Conservation (phyloP, 2,329 filamentous ascomycete species). For the Colletotrichum cuscutae region DNA sequence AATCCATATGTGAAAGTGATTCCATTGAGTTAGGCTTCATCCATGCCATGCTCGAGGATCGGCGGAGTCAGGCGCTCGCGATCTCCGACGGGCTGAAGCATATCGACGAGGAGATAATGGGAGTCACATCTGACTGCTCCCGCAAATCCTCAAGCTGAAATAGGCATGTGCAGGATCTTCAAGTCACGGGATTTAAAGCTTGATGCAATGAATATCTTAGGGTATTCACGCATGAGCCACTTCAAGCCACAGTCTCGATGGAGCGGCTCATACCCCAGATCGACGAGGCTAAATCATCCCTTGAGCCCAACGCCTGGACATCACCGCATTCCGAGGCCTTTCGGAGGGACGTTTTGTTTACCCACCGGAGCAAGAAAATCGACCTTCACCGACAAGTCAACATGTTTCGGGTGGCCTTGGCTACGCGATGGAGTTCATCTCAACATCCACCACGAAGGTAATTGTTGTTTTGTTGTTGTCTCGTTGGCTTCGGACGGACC, state of each 20-base stretch:
- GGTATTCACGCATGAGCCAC: background rate
- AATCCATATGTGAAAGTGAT: background rate
- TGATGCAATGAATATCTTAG: background rate
- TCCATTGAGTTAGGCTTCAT: background rate
- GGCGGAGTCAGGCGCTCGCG: background rate
- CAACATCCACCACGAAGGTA: background rate
- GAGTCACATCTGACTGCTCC: background rate
- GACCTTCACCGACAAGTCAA: background rate
- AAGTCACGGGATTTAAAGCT: background rate
- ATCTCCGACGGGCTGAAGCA: background rate
- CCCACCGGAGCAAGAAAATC: background rate
- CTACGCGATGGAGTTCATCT: background rate
- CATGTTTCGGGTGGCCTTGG: background rate
- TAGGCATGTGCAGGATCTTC: background rate
- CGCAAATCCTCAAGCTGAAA: background rate
- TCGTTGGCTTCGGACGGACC: slow-evolving; percentile 3
- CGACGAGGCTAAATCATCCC: background rate
- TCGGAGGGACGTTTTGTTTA: background rate
- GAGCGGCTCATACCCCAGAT: background rate
- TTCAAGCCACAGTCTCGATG: background rate
- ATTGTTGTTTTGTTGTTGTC: background rate
- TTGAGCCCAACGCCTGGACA: background rate
- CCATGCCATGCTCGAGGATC: background rate
- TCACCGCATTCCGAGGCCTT: slow-evolving; percentile 7
- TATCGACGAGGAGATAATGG: background rate